Evolutionary conservation across 2,329 filamentous ascomycete species (phyloP), one percentile per base, ranked within the genome.

Genomic region (Chalaropsis ovoidea): DNA sequence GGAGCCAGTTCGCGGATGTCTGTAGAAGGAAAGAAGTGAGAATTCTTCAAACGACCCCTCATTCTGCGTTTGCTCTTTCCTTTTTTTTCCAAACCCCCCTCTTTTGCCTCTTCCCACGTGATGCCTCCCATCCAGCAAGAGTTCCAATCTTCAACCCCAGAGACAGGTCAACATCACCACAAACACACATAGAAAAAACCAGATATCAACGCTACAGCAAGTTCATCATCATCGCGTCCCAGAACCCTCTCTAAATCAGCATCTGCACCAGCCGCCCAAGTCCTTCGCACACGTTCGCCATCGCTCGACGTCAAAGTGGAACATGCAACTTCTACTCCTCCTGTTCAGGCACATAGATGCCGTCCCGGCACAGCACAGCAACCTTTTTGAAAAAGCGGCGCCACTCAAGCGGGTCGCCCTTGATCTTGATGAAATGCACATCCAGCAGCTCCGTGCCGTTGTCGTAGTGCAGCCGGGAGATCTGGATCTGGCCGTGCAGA

Each of bases 331-430:
- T 63, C 63, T 67, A 67, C 61, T 67, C 66, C n/a, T 67, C 63
- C 69, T 73, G 68, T 60, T 79, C 76, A 2, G 77, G 76, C 67
- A 78, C 75, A 73, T 85, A 89, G 56, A 97, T 86, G 8, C 85
- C 90, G 73, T 96, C 90, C 72, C 89, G 89, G 76, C 92, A 95
- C 68, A 93, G 79, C 69, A 95, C 80, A 39, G 89, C 89, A n/a
- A 96, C 83, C 75, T 90, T 92, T 77, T 99, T 99, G 80, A 99
- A 99, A 74, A 99, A 90, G 42, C 94, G 81, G 68, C 94, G 84
- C 94, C 95, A 99, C 77, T 97, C 93, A 62, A 99, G 77, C 4
- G 94, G 94, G 77, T 99, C 94, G 5, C 94, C 94, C 77, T 96
- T 96, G 64, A 89, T 82, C 77, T 99, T 99, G 70, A 95, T 83